phyloP scores from a whole-genome alignment of 169 alveolate species.

The Cryptosporidium felis region DNA sequence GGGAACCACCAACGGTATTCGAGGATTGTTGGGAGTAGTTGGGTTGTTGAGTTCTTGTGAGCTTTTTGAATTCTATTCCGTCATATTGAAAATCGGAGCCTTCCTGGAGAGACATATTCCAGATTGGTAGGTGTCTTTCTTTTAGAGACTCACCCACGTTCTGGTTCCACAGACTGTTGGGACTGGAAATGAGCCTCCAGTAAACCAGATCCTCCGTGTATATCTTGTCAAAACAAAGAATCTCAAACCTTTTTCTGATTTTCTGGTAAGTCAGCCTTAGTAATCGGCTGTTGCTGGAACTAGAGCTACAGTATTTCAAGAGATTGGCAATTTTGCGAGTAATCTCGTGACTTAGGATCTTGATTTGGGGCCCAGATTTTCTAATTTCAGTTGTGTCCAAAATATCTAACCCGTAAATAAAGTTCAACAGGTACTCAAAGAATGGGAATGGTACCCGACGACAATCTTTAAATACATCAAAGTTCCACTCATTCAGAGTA shows the following conservation, averaged over 20 bases:
- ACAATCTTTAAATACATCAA: neutral
- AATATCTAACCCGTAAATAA: neutral
- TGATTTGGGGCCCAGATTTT: neutral
- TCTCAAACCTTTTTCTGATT: conserved; percentile 8
- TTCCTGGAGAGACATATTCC: neutral
- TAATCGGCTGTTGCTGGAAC: neutral
- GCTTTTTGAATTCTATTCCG: conserved; percentile 9
- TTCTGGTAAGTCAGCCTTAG: neutral
- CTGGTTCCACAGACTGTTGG: neutral
- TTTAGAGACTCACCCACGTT: neutral
- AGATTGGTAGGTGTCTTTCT: neutral
- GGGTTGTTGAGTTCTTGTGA: neutral
- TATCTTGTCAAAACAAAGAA: neutral
- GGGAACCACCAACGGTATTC: neutral
- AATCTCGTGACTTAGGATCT: conserved; percentile 7
- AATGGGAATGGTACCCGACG: conserved; percentile 7
- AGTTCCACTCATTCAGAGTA: conserved; percentile 48
- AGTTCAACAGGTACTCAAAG: conserved; percentile 32
- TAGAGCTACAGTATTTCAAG: neutral
- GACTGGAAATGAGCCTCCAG: conserved; percentile 37
- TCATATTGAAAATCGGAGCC: neutral
- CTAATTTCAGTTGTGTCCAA: no score
- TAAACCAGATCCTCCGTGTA: conserved; percentile 9
- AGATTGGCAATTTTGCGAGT: conserved; percentile 3
- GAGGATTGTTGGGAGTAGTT: neutral